Conservation (phyloP, 2,329 filamentous ascomycete species). For the Ceratocystiopsis brevicomis region DNA sequence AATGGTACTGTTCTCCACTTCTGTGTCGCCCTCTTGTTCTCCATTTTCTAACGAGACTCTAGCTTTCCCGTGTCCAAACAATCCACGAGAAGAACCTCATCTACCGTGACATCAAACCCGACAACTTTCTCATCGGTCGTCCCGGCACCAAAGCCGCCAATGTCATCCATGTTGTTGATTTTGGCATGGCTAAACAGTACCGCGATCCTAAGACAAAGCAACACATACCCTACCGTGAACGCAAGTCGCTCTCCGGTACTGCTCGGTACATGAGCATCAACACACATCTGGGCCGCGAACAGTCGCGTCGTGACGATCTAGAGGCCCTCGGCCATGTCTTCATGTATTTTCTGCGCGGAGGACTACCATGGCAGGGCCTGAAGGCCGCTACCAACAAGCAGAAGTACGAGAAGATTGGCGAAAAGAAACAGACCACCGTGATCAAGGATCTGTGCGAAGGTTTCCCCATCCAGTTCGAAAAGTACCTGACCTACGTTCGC, state of each 20-base stretch:
- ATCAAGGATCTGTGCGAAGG: slow-evolving; percentile 96
- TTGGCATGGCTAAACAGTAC: slow-evolving; percentile 99
- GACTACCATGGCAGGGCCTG: slow-evolving; percentile 51
- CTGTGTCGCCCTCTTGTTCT: neutral
- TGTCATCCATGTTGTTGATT: slow-evolving; percentile 96
- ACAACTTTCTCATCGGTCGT: slow-evolving; percentile 95
- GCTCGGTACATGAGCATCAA: slow-evolving; percentile 99
- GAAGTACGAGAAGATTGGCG: slow-evolving; percentile 99
- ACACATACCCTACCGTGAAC: slow-evolving; percentile 92
- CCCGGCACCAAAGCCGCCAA: slow-evolving; percentile 88
- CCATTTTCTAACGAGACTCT: slow-evolving; percentile 4
- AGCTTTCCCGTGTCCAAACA: slow-evolving; percentile 75
- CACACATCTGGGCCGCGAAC: slow-evolving; percentile 88
- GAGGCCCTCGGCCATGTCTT: slow-evolving; percentile 68
- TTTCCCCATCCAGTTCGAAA: slow-evolving; percentile 93
- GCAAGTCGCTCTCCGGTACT: slow-evolving; percentile 90
- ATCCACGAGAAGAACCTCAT: slow-evolving; percentile 99
- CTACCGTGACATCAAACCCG: slow-evolving; percentile 97
- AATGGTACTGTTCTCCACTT: slow-evolving; percentile 43
- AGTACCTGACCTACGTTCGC: slow-evolving; percentile 91
- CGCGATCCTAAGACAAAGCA: slow-evolving; percentile 97
- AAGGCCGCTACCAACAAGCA: slow-evolving; percentile 70
- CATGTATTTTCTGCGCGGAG: slow-evolving; percentile 56
- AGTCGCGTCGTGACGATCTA: slow-evolving; percentile 87
- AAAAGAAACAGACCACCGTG: slow-evolving; percentile 96